These are phyloP conservation scores for Tylopilus subfusipes DNA, from an alignment of 768 basidiomycete genomes.

Conservation along the genomic window DNA sequence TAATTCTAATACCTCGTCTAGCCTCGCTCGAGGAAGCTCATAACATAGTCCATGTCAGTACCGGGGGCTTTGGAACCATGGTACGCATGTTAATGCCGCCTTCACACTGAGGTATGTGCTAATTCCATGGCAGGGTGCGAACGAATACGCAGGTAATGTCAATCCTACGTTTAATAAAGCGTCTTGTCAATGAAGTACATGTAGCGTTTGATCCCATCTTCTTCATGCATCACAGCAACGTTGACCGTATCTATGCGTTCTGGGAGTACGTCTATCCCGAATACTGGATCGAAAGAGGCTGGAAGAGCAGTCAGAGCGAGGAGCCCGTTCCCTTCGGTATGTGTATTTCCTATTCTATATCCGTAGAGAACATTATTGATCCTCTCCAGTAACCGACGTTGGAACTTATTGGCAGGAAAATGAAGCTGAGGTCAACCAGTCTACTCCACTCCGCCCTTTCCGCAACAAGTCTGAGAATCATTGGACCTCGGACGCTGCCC, in stretches of 20 bases:
- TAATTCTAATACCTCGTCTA: background rate
- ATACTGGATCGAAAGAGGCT: constrained; percentile 10
- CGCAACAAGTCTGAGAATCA: background rate
- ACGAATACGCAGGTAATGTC: constrained; percentile 20
- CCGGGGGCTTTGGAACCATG: constrained; percentile 16
- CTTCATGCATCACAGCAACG: constrained; percentile 14
- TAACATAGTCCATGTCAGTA: constrained; percentile 17
- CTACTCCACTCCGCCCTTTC: background rate
- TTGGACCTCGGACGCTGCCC: constrained; percentile 4
- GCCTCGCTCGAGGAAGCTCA: constrained; percentile 19
- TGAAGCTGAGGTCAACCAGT: background rate
- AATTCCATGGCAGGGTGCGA: background rate
- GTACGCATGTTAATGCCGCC: background rate
- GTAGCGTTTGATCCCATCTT: constrained; percentile 16
- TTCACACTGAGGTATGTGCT: background rate
- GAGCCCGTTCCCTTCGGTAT: background rate
- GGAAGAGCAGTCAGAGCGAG: background rate
- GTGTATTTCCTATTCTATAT: background rate
- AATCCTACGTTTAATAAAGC: background rate
- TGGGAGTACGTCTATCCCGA: no score
- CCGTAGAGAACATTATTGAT: background rate
- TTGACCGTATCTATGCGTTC: no score
- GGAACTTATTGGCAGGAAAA: background rate
- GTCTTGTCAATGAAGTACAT: background rate
- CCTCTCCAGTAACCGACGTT: background rate